Evolutionary conservation across 495 filamentous ascomycete species (phyloP).

Genomic region (Talaromyces liani): DNA sequence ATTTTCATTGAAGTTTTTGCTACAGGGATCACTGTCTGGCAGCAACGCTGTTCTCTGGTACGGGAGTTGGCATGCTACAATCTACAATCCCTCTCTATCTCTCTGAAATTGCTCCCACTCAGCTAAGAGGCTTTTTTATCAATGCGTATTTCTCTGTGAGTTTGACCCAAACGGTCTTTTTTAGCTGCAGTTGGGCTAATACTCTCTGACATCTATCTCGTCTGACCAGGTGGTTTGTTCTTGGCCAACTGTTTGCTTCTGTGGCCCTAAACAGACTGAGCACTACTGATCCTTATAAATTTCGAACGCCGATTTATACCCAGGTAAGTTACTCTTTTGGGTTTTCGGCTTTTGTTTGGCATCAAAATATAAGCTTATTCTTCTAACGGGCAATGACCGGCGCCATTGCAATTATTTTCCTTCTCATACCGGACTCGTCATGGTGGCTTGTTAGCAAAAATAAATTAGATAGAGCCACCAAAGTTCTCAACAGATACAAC

Average conservation of each 20-base stretch:
- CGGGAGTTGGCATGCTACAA: conserved; percentile 33
- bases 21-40: too few relatives aligned
- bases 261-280: conserved; percentile 27
- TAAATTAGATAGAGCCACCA: conserved; percentile 24
- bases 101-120: conserved; percentile 32
- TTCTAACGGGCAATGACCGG: conserved; percentile 30
- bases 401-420: conserved; percentile 22
- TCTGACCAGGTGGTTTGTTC: conserved; percentile 27
- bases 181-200: too few relatives aligned
- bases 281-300: conserved; percentile 20
- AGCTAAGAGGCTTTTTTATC: conserved; percentile 30
- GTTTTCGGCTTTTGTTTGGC: not conserved
- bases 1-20: too few relatives aligned
- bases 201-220: too few relatives aligned
- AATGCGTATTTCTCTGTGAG: conserved; percentile 32
- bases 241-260: conserved; percentile 33
- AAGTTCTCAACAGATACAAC: conserved; percentile 20
- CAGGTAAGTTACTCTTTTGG: conserved; percentile 17
- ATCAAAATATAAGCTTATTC: not conserved
- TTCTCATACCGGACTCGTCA: conserved; percentile 25
- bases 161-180: not conserved
- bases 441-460: conserved; percentile 33
- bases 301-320: conserved; percentile 32
- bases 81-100: conserved; percentile 35
- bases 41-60: too few relatives aligned